Evolutionary conservation across 1,139 yeast species (phyloP), one percentile per base, ranked within the genome.

Genomic region (Pichia sp.): DNA sequence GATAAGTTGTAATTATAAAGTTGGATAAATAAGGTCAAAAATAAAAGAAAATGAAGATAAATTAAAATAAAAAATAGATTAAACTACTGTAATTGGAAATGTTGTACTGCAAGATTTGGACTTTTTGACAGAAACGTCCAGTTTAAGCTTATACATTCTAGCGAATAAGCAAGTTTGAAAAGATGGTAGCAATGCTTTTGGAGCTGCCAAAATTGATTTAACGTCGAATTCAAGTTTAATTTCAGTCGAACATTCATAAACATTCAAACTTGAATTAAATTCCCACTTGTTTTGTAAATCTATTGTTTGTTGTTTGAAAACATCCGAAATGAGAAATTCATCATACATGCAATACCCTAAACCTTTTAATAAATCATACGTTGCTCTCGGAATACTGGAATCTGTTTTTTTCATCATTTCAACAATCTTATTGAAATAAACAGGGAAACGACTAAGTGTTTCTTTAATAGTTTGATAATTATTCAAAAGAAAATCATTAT

Each of bases 401-500:
- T 39, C 35, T 5, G 44, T 30, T 9, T 24, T 35, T 10, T 37
- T 25, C 28, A 42, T 12, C 11, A 50, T 23, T 4, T 43, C 36
- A 8, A 10, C 23, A 8, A 54, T 26, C 9, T 35, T 42, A 4
- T 32, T 28, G n/a, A 40, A 24, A 27, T 53, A 50, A 4, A 37
- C 26, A 30, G 45, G 16, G 51, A 40, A 39, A 26, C 24, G 26
- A 3, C 20, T 6, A 41, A 36, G 30, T 25, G 27, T 8, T 7
- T 23, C 10, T 39, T n/a, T 11, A 16, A 35, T 23, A 30, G 23
- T 22, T 23, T 35, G 29, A 8, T 31, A 12, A 39, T 41, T 34
- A 5, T 49, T 39, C 20, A 35, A 16, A 31, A 52, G 30, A 29
- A 48, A 54, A 8, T 43, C 38, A 6, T 46, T 41, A 37, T 55